Evolutionary conservation across 164 flowering plant genomes (phyloP).

Genomic region (Stephania cephalantha): DNA sequence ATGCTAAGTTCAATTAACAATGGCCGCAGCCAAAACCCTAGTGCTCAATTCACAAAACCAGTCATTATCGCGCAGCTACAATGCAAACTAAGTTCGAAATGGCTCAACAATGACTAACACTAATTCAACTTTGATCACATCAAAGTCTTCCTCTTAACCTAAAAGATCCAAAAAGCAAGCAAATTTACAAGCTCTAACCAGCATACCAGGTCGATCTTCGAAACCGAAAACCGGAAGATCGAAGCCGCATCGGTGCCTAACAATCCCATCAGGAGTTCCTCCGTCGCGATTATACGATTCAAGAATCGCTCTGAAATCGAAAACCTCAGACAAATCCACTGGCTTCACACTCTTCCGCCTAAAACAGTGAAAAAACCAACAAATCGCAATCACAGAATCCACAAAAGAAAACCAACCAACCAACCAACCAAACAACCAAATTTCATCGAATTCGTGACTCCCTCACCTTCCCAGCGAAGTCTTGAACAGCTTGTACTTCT

Average conservation of each 20-base stretch:
- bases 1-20: not conserved
- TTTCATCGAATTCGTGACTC: not conserved
- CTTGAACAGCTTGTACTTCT: slow-evolving; percentile 83
- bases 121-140: not conserved
- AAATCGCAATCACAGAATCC: not conserved
- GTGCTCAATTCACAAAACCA: not conserved
- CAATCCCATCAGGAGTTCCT: slow-evolving; percentile 45
- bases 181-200: not conserved
- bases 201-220: slow-evolving; percentile 67
- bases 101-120: not conserved
- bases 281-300: slow-evolving; percentile 32
- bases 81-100: not conserved
- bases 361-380: slow-evolving; percentile 5
- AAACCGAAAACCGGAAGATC: slow-evolving; percentile 56
- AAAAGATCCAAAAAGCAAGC: not conserved
- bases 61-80: not conserved
- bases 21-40: not conserved
- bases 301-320: slow-evolving; percentile 60
- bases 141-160: not conserved
- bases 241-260: slow-evolving; percentile 25
- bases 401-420: not conserved
- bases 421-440: not conserved
- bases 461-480: slow-evolving; percentile 39
- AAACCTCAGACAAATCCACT: slow-evolving; percentile 71
- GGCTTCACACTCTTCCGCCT: slow-evolving; percentile 47